Base-by-base conservation (phyloP, 257 asterid species). In the Haberlea rhodopensis region DNA sequence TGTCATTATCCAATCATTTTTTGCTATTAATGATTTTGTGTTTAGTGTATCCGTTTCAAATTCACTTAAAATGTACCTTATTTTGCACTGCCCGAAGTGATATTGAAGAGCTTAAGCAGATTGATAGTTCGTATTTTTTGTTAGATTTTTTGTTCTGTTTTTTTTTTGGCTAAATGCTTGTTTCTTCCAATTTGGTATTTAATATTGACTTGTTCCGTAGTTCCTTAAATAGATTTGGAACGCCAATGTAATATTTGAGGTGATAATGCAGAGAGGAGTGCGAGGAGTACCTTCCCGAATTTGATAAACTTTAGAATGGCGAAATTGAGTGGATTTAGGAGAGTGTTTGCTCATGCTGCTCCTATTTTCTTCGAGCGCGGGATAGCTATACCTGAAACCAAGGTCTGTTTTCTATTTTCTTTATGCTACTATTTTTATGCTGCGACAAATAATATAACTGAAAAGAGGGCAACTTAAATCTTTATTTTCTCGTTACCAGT, bases 291-390 rank as follows among this genome's bases (percentile, higher is more conserved):
- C 23, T 94, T 94, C 73, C 99, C 99, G 10, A 83, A 86, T 69
- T 74, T 94, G 85, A 85, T 94, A 16, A 86, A 85, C 83, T 94
- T 94, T 80, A 81, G 96, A 80, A 61, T 81, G 8, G 97, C 86
- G 8, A 89, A 86, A 75, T 51, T 94, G 90, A 82, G 71, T 69
- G 97, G 95, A 24, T 94, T 94, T 65, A 85, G 97, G 29, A 82
- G 99, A 59, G 94, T 86, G 63, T 94, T 94, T 73, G 97, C 94
- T 75, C 97, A 94, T 31, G 85, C 56, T 45, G 97, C 97, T 53
- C 97, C 99, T 13, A 84, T 90, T 66, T 90, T 94, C 90, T 90
- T 94, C 61, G 91, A 90, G 71, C 84, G 95, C 10, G 95, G 96
- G 70, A 83, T 90, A 60, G 99, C 97, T 59, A 81, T 74, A 63